Evolutionary conservation across 2,329 filamentous ascomycete genomes (phyloP), one percentile per base, ranked within the genome.

Genomic region (Fusarium sp.): DNA sequence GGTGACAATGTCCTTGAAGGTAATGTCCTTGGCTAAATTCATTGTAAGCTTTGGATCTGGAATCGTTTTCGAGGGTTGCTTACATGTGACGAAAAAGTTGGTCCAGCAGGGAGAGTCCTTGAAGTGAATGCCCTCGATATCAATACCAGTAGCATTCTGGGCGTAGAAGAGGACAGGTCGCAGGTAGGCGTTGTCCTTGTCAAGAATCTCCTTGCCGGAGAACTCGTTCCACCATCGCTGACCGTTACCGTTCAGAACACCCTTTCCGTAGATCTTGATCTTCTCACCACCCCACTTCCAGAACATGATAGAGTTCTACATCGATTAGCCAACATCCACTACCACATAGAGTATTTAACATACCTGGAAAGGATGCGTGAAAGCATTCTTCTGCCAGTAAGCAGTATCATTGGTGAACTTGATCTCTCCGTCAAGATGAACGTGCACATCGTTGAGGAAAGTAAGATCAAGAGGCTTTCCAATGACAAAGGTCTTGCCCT

Each of bases 61-160:
- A 25, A 25, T 25, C 25, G 25, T 25, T 25, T 11, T 29, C 10
- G 27, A 11, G 27, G 27, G 27, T 29, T 29, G 10, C 27, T 29
- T 29, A 29, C 27, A 88, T 32, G 84, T 84, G 16, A 90, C 86
- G 37, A 90, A 80, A 70, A 90, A 90, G 73, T 88, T 90, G 4
- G 85, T 89, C 88, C 88, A 90, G 79, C 86, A 89, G 2, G 88
- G 88, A 1, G 86, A 88, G 75, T 89, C 86, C 63, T 88, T 84
- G 70, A 89, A 83, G 18, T 85, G 84, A 56, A 90, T 87, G 2
- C 88, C 88, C 37, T 85, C 83, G 7, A 90, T 82, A 6, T 82
- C 82, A 4, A 90, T 75, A 24, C 88, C 85, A 7, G 87, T 90
- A 1, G 87, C 85, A 49, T 90, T 89, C 75, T 90, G 86, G 0